These are phyloP conservation scores for Moesziomyces aphidis DNA, from an alignment of 1,284 basidiomycete genomes.

Conservation along the genomic window DNA sequence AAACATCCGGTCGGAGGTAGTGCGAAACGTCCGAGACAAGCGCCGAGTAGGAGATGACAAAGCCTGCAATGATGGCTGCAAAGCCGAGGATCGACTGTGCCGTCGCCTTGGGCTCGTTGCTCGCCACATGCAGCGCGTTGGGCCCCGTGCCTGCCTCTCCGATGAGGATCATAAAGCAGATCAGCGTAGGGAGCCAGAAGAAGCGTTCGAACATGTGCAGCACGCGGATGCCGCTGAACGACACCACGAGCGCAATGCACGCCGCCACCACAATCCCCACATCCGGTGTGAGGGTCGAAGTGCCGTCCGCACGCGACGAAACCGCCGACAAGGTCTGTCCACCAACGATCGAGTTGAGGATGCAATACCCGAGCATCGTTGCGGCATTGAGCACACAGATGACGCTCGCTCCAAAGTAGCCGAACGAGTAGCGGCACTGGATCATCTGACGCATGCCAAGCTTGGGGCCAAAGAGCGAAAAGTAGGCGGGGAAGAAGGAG, in stretches of 20 bases:
- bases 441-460: conserved; percentile 76
- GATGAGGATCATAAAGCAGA: conserved; percentile 74
- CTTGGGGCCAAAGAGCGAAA: conserved; percentile 72
- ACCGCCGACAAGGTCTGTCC: conserved; percentile 70
- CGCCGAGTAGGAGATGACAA: conserved; percentile 71
- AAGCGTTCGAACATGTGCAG: conserved; percentile 77
- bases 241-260: conserved; percentile 79
- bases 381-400: conserved; percentile 71
- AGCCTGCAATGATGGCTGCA: conserved; percentile 74
- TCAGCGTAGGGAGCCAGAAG: conserved; percentile 81
- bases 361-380: conserved; percentile 66
- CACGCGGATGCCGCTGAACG: conserved; percentile 82
- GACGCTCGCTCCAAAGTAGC: conserved; percentile 73
- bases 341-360: conserved; percentile 74
- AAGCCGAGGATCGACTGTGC: conserved; percentile 72
- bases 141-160: conserved; percentile 73
- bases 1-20: conserved; percentile 70
- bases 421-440: conserved; percentile 72
- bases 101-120: conserved; percentile 71
- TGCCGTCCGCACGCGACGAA: conserved; percentile 47
- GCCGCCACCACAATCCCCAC: conserved; percentile 90
- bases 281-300: conserved; percentile 64
- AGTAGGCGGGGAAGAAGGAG: conserved; percentile 57
- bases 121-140: conserved; percentile 71
- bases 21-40: conserved; percentile 66